Evolutionary conservation across 805 yeast genomes (phyloP).

Genomic region (Wickerhamiella hasegawae): DNA sequence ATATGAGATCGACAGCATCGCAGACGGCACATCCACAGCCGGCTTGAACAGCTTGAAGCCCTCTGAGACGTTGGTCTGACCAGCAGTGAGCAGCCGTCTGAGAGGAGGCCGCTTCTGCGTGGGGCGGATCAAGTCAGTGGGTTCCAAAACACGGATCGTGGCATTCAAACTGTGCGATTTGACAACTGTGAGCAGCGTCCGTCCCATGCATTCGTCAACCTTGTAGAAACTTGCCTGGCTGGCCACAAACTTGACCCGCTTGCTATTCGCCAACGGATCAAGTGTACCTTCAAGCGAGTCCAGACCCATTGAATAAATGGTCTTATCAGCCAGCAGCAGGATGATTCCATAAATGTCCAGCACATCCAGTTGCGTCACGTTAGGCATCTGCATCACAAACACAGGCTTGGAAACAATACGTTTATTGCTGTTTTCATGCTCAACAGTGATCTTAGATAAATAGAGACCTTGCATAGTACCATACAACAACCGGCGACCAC

Average conservation of each 20-base stretch:
- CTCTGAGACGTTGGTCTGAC: conserved; percentile 30
- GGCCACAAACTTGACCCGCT: conserved; percentile 59
- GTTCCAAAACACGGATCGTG: conserved; percentile 70
- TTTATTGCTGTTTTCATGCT: conserved; percentile 29
- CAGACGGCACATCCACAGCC: conserved; percentile 72
- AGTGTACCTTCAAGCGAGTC: conserved; percentile 30
- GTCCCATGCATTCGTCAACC: conserved; percentile 83
- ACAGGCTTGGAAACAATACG: conserved; percentile 32
- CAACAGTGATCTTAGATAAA: conserved; percentile 53
- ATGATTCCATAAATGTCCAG: conserved; percentile 80
- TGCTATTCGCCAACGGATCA: conserved; percentile 30
- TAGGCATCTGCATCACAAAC: conserved; percentile 54
- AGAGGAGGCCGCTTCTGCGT: conserved; percentile 26
- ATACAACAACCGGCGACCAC: conserved; percentile 76
- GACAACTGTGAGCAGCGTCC: conserved; percentile 78
- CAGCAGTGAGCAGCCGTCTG: conserved; percentile 23
- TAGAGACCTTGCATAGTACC: conserved; percentile 90
- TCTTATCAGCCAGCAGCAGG: conserved; percentile 67
- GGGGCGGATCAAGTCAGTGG: conserved; percentile 45
- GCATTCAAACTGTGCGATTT: conserved; percentile 65
- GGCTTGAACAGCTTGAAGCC: conserved; percentile 49
- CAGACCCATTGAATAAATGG: conserved; percentile 59
- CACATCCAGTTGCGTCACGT: conserved; percentile 79
- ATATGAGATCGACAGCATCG: conserved; percentile 83
- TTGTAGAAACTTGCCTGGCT: conserved; percentile 83